Conservation (phyloP, 108 stramenopile genomes). For the Fragilaria radians region DNA sequence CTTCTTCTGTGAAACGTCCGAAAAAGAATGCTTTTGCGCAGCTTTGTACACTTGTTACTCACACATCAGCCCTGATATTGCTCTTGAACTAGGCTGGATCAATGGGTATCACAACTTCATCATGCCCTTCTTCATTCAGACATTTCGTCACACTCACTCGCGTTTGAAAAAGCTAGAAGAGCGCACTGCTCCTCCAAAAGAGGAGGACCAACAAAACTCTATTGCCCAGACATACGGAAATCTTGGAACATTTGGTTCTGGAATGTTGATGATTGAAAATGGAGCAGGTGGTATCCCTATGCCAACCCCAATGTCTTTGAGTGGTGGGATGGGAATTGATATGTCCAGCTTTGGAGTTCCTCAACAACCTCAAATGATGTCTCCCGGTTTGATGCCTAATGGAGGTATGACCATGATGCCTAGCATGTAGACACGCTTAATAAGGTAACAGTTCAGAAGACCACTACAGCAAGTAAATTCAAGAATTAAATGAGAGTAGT, state of each 20-base stretch:
- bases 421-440: neutral
- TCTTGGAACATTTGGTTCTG: constrained; percentile 61
- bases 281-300: constrained; percentile 32
- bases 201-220: constrained; percentile 61
- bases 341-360: constrained; percentile 68
- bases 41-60: constrained; percentile 96
- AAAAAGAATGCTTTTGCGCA: constrained; percentile 98
- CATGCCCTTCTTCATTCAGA: constrained; percentile 99
- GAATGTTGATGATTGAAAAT: constrained; percentile 75
- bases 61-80: constrained; percentile 95
- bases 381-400: constrained; percentile 16
- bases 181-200: constrained; percentile 86
- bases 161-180: constrained; percentile 84
- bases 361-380: constrained; percentile 19
- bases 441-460: neutral
- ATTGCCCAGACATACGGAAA: constrained; percentile 78
- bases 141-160: constrained; percentile 83
- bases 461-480: neutral
- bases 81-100: constrained; percentile 98
- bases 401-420: constrained; percentile 32
- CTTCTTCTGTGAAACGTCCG: constrained; percentile 97
- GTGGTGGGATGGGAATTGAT: constrained; percentile 48
- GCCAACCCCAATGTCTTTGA: constrained; percentile 17
- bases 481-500: too few species aligned
- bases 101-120: constrained; percentile 95